These are phyloP conservation scores for Hemisphaericaspora subhashii DNA, from an alignment of 1,139 yeast species.

Conservation along the genomic window DNA sequence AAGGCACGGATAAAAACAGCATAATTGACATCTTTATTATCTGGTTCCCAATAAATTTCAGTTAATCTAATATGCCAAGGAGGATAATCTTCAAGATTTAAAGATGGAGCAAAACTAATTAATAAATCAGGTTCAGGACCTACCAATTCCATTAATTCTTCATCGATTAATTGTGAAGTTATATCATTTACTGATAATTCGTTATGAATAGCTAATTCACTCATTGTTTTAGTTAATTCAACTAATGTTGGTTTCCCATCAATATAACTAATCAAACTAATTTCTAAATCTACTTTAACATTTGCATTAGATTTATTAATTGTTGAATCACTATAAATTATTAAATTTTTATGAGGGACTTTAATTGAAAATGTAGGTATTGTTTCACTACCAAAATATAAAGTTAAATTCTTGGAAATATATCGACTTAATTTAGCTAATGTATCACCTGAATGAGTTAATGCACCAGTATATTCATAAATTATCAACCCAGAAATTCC, in stretches of 20 bases:
- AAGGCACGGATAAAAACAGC: conserved; percentile 85
- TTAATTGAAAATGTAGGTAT: conserved; percentile 61
- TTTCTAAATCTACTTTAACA: conserved; percentile 51
- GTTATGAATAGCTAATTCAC: conserved; percentile 65
- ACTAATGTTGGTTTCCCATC: conserved; percentile 93
- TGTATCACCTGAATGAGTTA: conserved; percentile 41
- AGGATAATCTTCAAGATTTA: conserved; percentile 92
- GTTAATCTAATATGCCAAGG: conserved; percentile 96
- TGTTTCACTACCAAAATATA: conserved; percentile 72
- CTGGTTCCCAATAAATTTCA: conserved; percentile 90
- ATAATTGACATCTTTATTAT: conserved; percentile 75
- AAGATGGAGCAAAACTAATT: conserved; percentile 77
- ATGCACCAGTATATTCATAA: conserved; percentile 77
- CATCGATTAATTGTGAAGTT: conserved; percentile 71
- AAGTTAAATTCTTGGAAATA: conserved; percentile 58
- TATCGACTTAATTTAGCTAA: conserved; percentile 59
- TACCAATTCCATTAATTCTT: conserved; percentile 71
- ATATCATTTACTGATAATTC: conserved; percentile 69
- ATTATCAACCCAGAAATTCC: conserved; percentile 73
- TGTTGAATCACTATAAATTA: conserved; percentile 36
- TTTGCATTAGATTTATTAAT: conserved; percentile 8
- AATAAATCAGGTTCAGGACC: conserved; percentile 91
- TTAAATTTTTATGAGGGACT: conserved; percentile 61
- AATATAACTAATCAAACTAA: conserved; percentile 65
- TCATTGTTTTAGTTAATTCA: conserved; percentile 83